Conservation (phyloP, 495 filamentous ascomycete species). For the Penicillium simplicissimum region DNA sequence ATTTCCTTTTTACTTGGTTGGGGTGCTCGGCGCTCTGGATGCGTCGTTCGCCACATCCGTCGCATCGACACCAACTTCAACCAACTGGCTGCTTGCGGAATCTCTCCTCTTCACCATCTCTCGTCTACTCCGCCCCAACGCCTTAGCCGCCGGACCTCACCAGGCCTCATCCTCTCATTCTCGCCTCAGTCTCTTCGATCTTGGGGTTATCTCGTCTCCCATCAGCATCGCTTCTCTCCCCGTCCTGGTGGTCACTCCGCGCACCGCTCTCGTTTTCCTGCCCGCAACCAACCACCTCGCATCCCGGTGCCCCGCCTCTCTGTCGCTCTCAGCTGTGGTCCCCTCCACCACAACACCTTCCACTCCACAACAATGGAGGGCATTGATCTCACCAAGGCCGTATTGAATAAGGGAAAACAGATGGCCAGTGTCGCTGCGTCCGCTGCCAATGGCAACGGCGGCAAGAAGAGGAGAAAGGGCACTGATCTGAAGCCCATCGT, state of each 20-base stretch:
- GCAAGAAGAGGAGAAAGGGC: constrained; percentile 85
- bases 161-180: too few species aligned
- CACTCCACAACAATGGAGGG: constrained; percentile 68
- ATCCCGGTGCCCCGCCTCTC: constrained; percentile 30
- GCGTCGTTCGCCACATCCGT: constrained; percentile 21
- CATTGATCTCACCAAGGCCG: constrained; percentile 70
- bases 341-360: constrained; percentile 10
- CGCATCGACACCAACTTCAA: constrained; percentile 23
- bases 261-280: constrained; percentile 19
- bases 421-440: constrained; percentile 61
- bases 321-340: constrained; percentile 27
- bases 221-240: not conserved
- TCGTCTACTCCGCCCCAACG: not conserved
- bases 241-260: constrained; percentile 7
- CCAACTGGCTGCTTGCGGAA: constrained; percentile 30
- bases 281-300: constrained; percentile 22
- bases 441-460: constrained; percentile 63
- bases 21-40: not conserved
- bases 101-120: constrained; percentile 5
- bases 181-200: not conserved
- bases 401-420: constrained; percentile 78
- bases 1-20: not conserved
- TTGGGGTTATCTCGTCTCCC: not conserved
- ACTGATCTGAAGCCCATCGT: constrained; percentile 87
- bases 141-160: too few species aligned